Conservation (phyloP, 2,329 filamentous ascomycete genomes). For the Diatrype stigma region DNA sequence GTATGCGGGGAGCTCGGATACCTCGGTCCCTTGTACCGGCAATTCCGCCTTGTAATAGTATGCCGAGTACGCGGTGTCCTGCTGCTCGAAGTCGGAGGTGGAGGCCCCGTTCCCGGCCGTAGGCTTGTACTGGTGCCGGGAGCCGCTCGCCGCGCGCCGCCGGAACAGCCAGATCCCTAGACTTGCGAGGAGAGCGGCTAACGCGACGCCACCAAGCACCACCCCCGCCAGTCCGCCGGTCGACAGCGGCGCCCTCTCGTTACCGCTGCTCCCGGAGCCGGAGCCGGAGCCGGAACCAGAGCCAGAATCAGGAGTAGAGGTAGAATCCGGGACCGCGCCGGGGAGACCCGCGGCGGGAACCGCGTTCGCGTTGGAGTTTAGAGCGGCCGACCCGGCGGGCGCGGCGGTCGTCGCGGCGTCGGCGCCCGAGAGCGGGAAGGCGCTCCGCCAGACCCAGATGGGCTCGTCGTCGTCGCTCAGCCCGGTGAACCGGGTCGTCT, state of each 20-base stretch:
- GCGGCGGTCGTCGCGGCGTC: not conserved
- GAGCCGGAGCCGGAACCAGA: not conserved
- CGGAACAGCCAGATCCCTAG: not conserved
- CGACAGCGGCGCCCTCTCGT: not conserved
- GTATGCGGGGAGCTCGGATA: not conserved
- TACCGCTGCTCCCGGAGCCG: not conserved
- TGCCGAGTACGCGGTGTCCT: not conserved
- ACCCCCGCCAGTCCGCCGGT: not conserved
- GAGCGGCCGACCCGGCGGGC: not conserved
- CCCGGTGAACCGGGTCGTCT: not conserved
- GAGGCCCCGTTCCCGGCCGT: not conserved
- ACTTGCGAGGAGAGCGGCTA: not conserved
- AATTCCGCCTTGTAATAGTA: not conserved
- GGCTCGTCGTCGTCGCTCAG: not conserved
- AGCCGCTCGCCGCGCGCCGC: not conserved
- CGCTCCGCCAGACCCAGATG: not conserved
- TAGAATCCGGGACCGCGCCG: not conserved
- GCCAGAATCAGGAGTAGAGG: not conserved
- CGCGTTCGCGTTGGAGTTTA: not conserved
- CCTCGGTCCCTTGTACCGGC: not conserved
- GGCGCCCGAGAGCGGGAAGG: not conserved
- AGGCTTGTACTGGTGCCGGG: not conserved
- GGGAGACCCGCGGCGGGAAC: not conserved
- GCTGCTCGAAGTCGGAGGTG: not conserved
- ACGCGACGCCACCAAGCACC: not conserved